Conservation (phyloP, 192 early-diverging fungal species). For the Tieghemiomyces parasiticus region DNA sequence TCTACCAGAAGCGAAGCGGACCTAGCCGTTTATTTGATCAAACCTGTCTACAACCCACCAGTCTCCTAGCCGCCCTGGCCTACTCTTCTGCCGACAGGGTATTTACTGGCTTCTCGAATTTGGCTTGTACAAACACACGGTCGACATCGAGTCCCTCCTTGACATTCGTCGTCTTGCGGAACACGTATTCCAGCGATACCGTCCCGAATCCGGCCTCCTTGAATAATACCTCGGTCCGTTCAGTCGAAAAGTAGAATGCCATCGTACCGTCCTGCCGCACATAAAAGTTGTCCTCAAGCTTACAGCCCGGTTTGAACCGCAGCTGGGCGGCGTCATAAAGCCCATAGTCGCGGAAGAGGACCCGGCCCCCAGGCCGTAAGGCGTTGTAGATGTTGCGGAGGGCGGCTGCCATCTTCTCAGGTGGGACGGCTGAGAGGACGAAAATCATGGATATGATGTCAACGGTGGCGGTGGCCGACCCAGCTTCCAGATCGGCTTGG, state of each 20-base stretch:
- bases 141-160: conserved; percentile 48
- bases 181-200: conserved; percentile 40
- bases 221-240: conserved; percentile 43
- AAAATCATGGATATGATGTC: conserved; percentile 92
- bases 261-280: conserved; percentile 92
- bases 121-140: conserved; percentile 59
- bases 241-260: conserved; percentile 78
- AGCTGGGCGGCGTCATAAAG: conserved; percentile 97
- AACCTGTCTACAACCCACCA: too few species aligned
- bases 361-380: conserved; percentile 79
- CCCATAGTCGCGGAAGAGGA: conserved; percentile 90
- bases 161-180: conserved; percentile 52
- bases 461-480: conserved; percentile 65
- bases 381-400: conserved; percentile 64
- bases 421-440: conserved; percentile 84
- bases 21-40: too few species aligned
- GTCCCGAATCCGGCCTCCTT: conserved; percentile 43
- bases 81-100: too few species aligned
- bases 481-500: too few species aligned
- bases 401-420: conserved; percentile 69
- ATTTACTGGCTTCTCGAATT: conserved; percentile 43
- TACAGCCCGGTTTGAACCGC: conserved; percentile 81
- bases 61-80: too few species aligned
- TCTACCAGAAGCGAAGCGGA: too few species aligned
- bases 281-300: conserved; percentile 91